Percentiles rank a stretch among this genome's conserved stretches.
Evolutionary conservation across 495 filamentous ascomycete species (phyloP).

Genomic region (Baudoinia panamericana): DNA sequence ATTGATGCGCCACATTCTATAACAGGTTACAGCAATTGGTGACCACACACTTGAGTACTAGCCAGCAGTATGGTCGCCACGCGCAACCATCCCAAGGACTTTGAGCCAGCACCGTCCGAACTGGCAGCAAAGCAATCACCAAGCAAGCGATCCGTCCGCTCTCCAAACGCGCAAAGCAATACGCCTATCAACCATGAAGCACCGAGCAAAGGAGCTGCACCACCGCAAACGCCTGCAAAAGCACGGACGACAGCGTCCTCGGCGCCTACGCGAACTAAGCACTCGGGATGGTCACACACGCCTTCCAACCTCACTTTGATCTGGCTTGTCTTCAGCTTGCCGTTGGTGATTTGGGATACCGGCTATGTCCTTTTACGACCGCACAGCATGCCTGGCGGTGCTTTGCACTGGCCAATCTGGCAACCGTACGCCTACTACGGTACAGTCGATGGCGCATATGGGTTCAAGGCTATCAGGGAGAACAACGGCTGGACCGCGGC

Average conservation of each 20-base stretch:
- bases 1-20: too few relatives aligned
- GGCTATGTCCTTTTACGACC: constrained; percentile 73
- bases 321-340: constrained; percentile 70
- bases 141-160: constrained; percentile 10
- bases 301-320: constrained; percentile 49
- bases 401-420: constrained; percentile 62
- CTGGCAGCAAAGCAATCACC: constrained; percentile 16
- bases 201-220: neutral
- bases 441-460: constrained; percentile 71
- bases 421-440: constrained; percentile 72
- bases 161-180: constrained; percentile 10
- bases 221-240: constrained; percentile 3
- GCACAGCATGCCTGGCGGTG: constrained; percentile 68
- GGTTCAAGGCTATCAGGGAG: constrained; percentile 59
- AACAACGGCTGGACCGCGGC: constrained; percentile 68
- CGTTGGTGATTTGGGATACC: constrained; percentile 73
- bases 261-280: neutral
- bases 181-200: constrained; percentile 3
- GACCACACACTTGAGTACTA: too few relatives aligned
- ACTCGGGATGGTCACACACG: constrained; percentile 47
- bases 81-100: constrained; percentile 27
- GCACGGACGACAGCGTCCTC: constrained; percentile 19
- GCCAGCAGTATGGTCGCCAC: constrained; percentile 19
- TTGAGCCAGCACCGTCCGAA: constrained; percentile 15
- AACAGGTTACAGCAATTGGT: too few relatives aligned